Evolutionary conservation across 2,329 filamentous ascomycete genomes (phyloP).

Genomic region (Aureobasidium namibiae): DNA sequence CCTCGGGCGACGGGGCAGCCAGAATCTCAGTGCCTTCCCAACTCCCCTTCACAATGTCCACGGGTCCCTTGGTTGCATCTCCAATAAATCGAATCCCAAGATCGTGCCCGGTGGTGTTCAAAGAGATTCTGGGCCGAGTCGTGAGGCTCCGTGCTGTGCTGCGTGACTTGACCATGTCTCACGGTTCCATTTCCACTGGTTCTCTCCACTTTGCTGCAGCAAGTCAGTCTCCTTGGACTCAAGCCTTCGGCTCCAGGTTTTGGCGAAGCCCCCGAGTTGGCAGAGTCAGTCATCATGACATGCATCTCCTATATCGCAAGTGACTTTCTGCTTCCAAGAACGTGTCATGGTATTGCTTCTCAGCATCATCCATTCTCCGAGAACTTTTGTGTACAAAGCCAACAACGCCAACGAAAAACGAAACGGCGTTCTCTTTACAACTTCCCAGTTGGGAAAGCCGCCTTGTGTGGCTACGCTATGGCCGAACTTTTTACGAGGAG

Average conservation of each 20-base stretch:
- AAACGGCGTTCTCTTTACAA: too few species aligned
- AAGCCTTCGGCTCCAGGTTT: too few species aligned
- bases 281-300: background rate
- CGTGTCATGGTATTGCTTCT: background rate
- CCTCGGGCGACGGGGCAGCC: background rate
- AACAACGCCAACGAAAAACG: too few species aligned
- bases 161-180: background rate
- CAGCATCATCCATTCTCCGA: background rate
- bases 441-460: too few species aligned
- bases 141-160: background rate
- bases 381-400: too few species aligned
- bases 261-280: too few species aligned
- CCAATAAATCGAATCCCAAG: background rate
- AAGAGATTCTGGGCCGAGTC: background rate
- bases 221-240: too few species aligned
- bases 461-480: background rate
- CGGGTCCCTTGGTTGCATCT: background rate
- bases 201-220: background rate
- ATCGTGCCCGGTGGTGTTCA: too few species aligned
- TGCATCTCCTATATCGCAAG: background rate
- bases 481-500: background rate
- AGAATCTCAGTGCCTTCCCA: background rate
- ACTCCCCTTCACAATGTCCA: background rate
- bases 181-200: background rate
- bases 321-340: background rate